These are phyloP conservation scores for Cryomyces minteri DNA, from an alignment of 495 filamentous ascomycete genomes.

Conservation along the genomic window DNA sequence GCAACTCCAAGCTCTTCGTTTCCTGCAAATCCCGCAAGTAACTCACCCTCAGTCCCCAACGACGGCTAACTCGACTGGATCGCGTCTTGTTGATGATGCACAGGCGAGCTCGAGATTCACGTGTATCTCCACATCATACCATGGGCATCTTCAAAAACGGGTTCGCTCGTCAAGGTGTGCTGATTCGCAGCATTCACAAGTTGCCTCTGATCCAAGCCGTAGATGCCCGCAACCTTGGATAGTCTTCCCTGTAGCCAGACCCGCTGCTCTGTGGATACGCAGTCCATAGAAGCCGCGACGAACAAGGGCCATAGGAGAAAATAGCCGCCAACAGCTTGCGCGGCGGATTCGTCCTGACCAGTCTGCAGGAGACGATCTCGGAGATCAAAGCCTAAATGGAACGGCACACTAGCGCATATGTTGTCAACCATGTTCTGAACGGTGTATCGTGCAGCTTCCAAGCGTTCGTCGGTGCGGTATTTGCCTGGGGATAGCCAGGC, in stretches of 20 bases:
- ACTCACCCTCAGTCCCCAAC: no score
- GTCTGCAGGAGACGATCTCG: constrained; percentile 6
- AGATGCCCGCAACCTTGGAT: constrained; percentile 7
- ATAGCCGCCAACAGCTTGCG: constrained; percentile 11
- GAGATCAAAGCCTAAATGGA: constrained; percentile 13
- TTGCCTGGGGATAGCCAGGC: constrained; percentile 2
- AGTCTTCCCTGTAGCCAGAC: constrained; percentile 14
- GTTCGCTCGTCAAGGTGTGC: constrained; percentile 12
- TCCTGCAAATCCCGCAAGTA: no score
- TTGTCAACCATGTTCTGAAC: constrained; percentile 15
- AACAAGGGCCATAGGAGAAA: constrained; percentile 17
- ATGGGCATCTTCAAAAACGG: constrained; percentile 3
- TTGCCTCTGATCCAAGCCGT: constrained; percentile 12
- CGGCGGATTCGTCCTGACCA: constrained; percentile 7
- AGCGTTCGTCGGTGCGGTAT: background rate
- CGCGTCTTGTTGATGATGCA: no score
- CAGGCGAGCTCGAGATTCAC: no score
- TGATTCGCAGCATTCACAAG: constrained; percentile 10
- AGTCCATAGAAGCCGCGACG: constrained; percentile 9
- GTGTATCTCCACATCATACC: no score
- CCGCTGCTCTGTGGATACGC: constrained; percentile 7
- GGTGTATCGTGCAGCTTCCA: constrained; percentile 1
- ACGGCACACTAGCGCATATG: constrained; percentile 14
- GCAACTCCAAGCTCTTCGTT: no score
- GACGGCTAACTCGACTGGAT: no score